Conservation (phyloP, 768 basidiomycete genomes). For the Leccinum subgranulosum region DNA sequence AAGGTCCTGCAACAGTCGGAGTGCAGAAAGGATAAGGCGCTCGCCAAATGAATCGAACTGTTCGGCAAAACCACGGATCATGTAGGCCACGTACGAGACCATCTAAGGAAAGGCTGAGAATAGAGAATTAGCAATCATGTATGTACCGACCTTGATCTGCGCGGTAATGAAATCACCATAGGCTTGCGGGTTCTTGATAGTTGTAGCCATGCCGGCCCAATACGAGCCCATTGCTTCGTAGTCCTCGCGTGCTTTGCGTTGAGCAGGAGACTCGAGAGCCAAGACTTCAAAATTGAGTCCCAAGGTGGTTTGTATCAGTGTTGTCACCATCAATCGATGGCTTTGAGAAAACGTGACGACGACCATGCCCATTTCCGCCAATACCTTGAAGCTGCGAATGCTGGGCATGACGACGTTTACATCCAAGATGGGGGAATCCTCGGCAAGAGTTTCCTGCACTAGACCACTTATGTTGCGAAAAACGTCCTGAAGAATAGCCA, state of each 20-base stretch:
- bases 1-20: slow-evolving; percentile 92
- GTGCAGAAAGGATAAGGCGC: slow-evolving; percentile 69
- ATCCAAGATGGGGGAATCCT: slow-evolving; percentile 56
- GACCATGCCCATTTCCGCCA: slow-evolving; percentile 91
- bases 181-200: slow-evolving; percentile 65
- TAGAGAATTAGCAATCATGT: not conserved
- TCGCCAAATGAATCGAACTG: slow-evolving; percentile 76
- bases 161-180: slow-evolving; percentile 84
- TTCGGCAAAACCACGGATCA: slow-evolving; percentile 66
- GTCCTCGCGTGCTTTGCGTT: slow-evolving; percentile 72
- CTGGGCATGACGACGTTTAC: slow-evolving; percentile 60
- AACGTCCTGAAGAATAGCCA: slow-evolving; percentile 74
- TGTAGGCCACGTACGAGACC: slow-evolving; percentile 89
- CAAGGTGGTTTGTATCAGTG: slow-evolving; percentile 67
- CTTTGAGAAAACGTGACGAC: slow-evolving; percentile 88
- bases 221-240: slow-evolving; percentile 77
- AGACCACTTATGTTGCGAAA: slow-evolving; percentile 72
- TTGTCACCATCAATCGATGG: slow-evolving; percentile 61
- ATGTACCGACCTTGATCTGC: slow-evolving; percentile 75
- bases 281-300: slow-evolving; percentile 78
- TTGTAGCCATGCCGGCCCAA: slow-evolving; percentile 80
- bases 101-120: slow-evolving; percentile 47
- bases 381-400: slow-evolving; percentile 86
- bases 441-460: slow-evolving; percentile 72
- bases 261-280: slow-evolving; percentile 75